Conservation (phyloP, 805 yeast species). For the Sugiyamaella qingdaonensis region DNA sequence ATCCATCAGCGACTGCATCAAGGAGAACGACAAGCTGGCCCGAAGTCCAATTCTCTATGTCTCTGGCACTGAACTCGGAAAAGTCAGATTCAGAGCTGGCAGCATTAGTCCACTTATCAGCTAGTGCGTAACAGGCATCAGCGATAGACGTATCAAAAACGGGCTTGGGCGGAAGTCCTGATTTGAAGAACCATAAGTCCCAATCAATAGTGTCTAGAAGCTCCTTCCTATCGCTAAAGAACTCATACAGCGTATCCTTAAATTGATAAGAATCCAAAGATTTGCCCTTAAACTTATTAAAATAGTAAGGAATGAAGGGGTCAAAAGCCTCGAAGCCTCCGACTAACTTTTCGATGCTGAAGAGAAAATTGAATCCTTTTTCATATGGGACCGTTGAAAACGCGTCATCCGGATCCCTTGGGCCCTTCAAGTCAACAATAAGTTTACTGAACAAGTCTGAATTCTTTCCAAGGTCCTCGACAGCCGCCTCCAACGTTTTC, state of each 20-base stretch:
- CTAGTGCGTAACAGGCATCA: conserved; percentile 63
- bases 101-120: conserved; percentile 56
- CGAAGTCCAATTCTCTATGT: conserved; percentile 57
- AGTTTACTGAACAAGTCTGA: conserved; percentile 50
- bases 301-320: conserved; percentile 75
- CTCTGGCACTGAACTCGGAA: conserved; percentile 41
- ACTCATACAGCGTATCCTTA: conserved; percentile 68
- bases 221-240: conserved; percentile 41
- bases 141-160: conserved; percentile 74
- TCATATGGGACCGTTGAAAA: conserved; percentile 88
- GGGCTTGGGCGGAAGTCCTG: conserved; percentile 90
- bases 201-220: conserved; percentile 73
- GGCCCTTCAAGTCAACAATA: conserved; percentile 65
- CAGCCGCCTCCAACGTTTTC: conserved; percentile 68
- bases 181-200: conserved; percentile 74
- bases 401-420: conserved; percentile 83
- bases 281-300: conserved; percentile 59
- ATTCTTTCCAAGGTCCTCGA: conserved; percentile 57
- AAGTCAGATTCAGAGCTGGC: conserved; percentile 25
- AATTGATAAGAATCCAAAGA: conserved; percentile 82
- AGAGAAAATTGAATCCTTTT: conserved; percentile 78
- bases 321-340: conserved; percentile 67
- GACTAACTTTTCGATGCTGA: conserved; percentile 62
- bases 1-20: conserved; percentile 53
- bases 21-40: conserved; percentile 77